Conservation (phyloP, 2,329 filamentous ascomycete genomes). For the Lasiodiplodia sp. region DNA sequence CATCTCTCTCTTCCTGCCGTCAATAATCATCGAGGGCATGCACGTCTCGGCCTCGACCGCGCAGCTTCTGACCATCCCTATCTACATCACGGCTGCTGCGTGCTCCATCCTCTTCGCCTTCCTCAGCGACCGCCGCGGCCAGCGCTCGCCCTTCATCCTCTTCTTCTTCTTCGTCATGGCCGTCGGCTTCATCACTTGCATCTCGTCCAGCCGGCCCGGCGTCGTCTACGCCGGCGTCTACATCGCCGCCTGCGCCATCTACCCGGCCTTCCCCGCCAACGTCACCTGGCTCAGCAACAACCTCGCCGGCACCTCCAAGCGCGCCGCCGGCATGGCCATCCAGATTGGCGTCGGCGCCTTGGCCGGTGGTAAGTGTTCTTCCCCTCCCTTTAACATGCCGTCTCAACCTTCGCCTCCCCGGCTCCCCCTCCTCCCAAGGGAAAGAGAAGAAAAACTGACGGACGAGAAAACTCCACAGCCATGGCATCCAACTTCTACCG, state of each 20-base stretch:
- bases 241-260: slow-evolving; percentile 37
- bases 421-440: too few relatives aligned
- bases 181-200: slow-evolving; percentile 53
- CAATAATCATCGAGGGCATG: slow-evolving; percentile 35
- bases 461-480: too few relatives aligned
- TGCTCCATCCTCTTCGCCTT: slow-evolving; percentile 36
- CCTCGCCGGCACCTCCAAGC: slow-evolving; percentile 39
- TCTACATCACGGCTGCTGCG: slow-evolving; percentile 38
- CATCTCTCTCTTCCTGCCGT: slow-evolving; percentile 40
- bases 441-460: too few relatives aligned
- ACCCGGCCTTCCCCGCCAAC: slow-evolving; percentile 42
- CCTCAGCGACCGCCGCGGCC: slow-evolving; percentile 38
- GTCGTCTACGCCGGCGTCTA: slow-evolving; percentile 49
- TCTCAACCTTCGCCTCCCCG: too few relatives aligned
- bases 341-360: slow-evolving; percentile 41
- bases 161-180: slow-evolving; percentile 46
- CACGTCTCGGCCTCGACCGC: slow-evolving; percentile 39
- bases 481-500: slow-evolving; percentile 79
- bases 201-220: slow-evolving; percentile 45
- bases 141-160: slow-evolving; percentile 40
- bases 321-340: slow-evolving; percentile 42
- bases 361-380: slow-evolving; percentile 34
- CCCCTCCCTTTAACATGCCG: too few relatives aligned
- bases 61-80: slow-evolving; percentile 41
- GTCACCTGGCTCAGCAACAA: slow-evolving; percentile 44